These are phyloP conservation scores for Tephrocybe sp. DNA, from an alignment of 768 basidiomycete species.

Conservation along the genomic window DNA sequence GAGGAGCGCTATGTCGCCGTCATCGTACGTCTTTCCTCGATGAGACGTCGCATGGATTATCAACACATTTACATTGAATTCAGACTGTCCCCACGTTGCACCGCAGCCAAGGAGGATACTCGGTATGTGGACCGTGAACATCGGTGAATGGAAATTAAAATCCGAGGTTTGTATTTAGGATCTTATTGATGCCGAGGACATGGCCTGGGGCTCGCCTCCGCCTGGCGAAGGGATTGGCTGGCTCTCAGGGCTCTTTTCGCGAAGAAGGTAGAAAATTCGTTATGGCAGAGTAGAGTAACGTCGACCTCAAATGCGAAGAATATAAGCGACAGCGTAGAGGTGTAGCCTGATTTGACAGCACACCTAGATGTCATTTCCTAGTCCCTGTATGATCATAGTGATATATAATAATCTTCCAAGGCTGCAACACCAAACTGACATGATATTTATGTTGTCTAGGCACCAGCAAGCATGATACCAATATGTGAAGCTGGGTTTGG, in stretches of 20 bases:
- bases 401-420: too few species aligned
- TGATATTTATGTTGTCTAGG: too few species aligned
- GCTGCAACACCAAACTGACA: too few species aligned
- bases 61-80: not conserved
- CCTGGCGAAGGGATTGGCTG: constrained; percentile 15
- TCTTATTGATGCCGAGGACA: constrained; percentile 37
- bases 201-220: constrained; percentile 37
- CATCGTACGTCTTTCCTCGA: not conserved
- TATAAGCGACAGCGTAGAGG: too few species aligned
- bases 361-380: too few species aligned
- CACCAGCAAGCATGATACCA: too few species aligned
- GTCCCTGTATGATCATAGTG: too few species aligned
- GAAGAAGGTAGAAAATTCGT: too few species aligned
- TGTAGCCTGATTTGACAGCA: too few species aligned
- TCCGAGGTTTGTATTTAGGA: constrained; percentile 6
- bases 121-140: not conserved
- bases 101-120: not conserved
- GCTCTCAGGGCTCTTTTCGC: constrained; percentile 24
- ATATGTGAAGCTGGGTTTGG: not conserved
- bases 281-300: too few species aligned
- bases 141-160: not conserved
- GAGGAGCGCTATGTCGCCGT: too few species aligned
- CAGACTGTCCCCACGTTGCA: constrained; percentile 3
- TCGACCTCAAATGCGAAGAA: too few species aligned
- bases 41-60: not conserved